Evolutionary conservation across 768 basidiomycete species (phyloP).

Genomic region (Kondoa subrosea): DNA sequence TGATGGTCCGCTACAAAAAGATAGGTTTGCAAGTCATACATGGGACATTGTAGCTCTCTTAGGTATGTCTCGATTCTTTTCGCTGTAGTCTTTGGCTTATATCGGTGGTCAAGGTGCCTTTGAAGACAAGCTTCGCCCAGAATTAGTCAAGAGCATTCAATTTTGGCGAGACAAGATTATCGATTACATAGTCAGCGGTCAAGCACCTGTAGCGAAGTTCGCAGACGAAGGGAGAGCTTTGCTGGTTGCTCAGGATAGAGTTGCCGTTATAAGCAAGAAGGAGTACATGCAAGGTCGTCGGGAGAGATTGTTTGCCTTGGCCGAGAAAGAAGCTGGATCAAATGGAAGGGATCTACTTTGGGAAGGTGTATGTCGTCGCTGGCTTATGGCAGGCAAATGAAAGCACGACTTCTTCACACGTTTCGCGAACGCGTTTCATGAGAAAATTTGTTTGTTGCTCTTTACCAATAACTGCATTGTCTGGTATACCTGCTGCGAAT

Average conservation of each 20-base stretch:
- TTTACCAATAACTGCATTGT: background rate
- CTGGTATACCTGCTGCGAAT: background rate
- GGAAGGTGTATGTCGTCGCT: background rate
- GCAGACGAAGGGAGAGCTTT: background rate
- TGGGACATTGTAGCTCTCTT: conserved; percentile 4
- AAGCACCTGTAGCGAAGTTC: background rate
- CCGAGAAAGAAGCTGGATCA: background rate
- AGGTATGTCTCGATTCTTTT: too few relatives aligned
- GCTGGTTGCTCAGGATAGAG: background rate
- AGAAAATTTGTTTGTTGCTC: background rate
- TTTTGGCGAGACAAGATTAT: background rate
- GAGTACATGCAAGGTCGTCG: background rate
- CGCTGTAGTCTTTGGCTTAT: too few relatives aligned
- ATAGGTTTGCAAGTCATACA: background rate
- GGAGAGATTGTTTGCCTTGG: background rate
- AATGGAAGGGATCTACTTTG: background rate
- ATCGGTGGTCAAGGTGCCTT: too few relatives aligned
- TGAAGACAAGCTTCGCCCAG: background rate
- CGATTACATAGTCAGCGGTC: background rate
- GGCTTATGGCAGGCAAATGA: conserved; percentile 1
- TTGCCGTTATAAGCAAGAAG: background rate
- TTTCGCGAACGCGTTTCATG: background rate
- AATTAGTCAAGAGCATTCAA: background rate
- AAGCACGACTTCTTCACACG: background rate
- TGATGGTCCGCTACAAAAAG: background rate